A percentile compares a stretch with the other conserved stretches of the same genome.
Conservation (phyloP, 2,329 filamentous ascomycete genomes). For the Stromatinia cepivora region DNA sequence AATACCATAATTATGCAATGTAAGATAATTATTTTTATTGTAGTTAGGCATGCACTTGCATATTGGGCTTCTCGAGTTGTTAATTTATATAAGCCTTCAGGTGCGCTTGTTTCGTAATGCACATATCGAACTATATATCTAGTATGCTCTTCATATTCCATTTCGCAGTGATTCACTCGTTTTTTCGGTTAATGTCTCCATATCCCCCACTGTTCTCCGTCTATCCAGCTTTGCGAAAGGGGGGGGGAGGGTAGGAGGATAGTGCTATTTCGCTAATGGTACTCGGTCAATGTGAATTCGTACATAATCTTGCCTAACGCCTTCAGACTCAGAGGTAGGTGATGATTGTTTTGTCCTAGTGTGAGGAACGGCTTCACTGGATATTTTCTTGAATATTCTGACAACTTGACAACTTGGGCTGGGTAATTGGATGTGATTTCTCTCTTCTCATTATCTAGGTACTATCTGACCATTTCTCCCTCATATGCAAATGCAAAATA, state of each 20-base stretch:
- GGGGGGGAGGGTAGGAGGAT: no score
- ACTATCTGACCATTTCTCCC: background rate
- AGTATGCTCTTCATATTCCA: background rate
- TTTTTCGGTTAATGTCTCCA: no score
- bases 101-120: background rate
- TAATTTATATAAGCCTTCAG: background rate
- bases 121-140: background rate
- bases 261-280: background rate
- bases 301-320: background rate
- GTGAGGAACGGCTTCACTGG: background rate
- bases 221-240: no score
- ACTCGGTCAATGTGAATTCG: background rate
- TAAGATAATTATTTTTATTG: background rate
- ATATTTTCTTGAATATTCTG: background rate
- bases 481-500: background rate
- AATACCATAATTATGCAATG: slow-evolving; percentile 10
- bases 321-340: background rate
- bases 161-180: background rate
- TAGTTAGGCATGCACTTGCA: background rate
- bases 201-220: no score
- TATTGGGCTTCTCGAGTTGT: background rate
- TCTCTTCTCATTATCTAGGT: background rate
- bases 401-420: background rate
- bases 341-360: background rate
- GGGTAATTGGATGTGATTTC: background rate